phyloP scores from a whole-genome alignment of 2,329 filamentous ascomycete genomes.

The Colletotrichum sp. region DNA sequence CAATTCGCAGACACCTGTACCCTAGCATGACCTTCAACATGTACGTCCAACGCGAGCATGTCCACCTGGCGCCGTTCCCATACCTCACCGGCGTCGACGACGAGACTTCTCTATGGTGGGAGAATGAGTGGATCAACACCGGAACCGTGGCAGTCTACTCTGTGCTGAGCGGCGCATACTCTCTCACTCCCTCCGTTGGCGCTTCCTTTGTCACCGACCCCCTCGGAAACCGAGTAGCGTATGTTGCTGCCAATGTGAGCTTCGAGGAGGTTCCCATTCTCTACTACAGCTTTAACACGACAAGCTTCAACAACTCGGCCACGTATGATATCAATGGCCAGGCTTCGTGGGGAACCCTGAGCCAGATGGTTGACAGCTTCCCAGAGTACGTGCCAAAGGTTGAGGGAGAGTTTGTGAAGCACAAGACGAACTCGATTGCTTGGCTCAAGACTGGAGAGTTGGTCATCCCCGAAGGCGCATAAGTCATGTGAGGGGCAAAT shows the following conservation, averaged over 20 bases:
- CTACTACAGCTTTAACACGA: not conserved
- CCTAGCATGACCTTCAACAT: conserved; percentile 11
- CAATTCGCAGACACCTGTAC: not conserved
- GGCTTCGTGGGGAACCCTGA: not conserved
- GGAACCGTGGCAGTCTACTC: not conserved
- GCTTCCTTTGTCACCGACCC: not conserved
- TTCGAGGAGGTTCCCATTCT: not conserved
- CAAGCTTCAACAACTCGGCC: not conserved
- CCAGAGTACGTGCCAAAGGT: not conserved
- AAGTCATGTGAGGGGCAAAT: not conserved
- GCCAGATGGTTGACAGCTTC: not conserved
- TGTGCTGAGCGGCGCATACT: not conserved
- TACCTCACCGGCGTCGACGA: not conserved
- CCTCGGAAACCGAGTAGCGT: not conserved
- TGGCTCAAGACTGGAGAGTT: not conserved
- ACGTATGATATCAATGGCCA: not conserved
- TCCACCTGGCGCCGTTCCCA: not conserved
- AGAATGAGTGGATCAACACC: not conserved
- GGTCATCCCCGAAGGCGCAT: not conserved
- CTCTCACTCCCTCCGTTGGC: not conserved
- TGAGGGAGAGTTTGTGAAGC: not conserved
- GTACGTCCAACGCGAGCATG: not conserved
- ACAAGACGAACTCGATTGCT: not conserved
- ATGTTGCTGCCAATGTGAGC: not conserved
- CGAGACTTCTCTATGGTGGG: not conserved